These are phyloP conservation scores for Phytophthora chlamydospora DNA, from an alignment of 352 stramenopile genomes.

Conservation along the genomic window DNA sequence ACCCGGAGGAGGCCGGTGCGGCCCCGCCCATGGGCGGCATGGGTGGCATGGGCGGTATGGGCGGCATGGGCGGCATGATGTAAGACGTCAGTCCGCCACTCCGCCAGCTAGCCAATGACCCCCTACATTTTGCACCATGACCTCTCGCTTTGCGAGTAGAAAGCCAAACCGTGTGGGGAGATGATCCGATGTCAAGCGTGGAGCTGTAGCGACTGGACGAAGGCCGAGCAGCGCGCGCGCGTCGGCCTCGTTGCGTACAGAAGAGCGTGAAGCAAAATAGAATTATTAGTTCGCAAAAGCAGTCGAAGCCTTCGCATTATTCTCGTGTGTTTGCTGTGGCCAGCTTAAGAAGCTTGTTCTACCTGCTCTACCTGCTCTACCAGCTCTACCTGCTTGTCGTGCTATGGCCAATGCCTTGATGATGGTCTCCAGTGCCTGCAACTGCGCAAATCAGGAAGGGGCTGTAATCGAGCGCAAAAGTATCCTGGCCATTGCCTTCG, in stretches of 20 bases:
- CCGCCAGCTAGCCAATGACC: conserved; percentile 15
- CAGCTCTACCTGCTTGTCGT: too few relatives aligned
- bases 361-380: too few relatives aligned
- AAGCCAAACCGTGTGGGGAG: conserved; percentile 8
- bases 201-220: conserved; percentile 43
- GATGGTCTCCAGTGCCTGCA: conserved; percentile 16
- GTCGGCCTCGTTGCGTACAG: conserved; percentile 30
- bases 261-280: conserved; percentile 44
- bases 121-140: conserved; percentile 23
- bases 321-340: too few relatives aligned
- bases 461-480: conserved; percentile 16
- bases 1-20: conserved; percentile 88
- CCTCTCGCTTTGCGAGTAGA: conserved; percentile 15
- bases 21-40: conserved; percentile 82
- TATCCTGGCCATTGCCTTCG: conserved; percentile 14
- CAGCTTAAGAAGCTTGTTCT: too few relatives aligned
- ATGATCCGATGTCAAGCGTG: conserved; percentile 30
- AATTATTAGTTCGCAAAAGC: conserved; percentile 44
- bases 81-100: conserved; percentile 40
- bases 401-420: conserved; percentile 11
- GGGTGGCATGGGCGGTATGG: conserved; percentile 83
- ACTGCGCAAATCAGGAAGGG: conserved; percentile 21
- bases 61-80: conserved; percentile 88
- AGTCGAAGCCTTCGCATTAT: too few relatives aligned
- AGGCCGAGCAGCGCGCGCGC: conserved; percentile 18